These are phyloP conservation scores for Phialophora chinensis DNA, from an alignment of 2,329 filamentous ascomycete genomes.

Conservation along the genomic window DNA sequence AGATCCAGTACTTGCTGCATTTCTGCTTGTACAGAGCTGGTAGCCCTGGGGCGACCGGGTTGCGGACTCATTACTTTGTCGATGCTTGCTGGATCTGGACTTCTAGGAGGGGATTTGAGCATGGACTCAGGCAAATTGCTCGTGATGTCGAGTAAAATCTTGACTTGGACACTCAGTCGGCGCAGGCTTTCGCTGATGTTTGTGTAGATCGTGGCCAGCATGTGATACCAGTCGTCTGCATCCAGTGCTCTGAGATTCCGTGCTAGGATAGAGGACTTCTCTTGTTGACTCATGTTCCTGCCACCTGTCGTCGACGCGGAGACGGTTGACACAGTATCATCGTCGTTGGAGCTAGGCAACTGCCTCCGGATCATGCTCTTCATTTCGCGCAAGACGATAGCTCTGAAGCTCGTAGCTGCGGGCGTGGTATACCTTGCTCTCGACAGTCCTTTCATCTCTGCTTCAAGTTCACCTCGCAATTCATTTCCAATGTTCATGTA, in stretches of 20 bases:
- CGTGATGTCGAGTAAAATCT: slow-evolving; percentile 91
- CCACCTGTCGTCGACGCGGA: slow-evolving; percentile 79
- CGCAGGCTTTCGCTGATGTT: slow-evolving; percentile 85
- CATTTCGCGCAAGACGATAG: slow-evolving; percentile 83
- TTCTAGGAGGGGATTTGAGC: slow-evolving; percentile 56
- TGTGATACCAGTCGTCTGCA: slow-evolving; percentile 79
- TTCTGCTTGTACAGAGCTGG: slow-evolving; percentile 58
- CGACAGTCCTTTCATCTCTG: slow-evolving; percentile 78
- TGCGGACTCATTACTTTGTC: slow-evolving; percentile 30
- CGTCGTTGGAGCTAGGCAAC: slow-evolving; percentile 89
- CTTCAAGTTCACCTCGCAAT: slow-evolving; percentile 72
- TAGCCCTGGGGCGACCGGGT: slow-evolving; percentile 31
- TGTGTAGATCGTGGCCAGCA: slow-evolving; percentile 83
- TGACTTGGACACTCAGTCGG: slow-evolving; percentile 86
- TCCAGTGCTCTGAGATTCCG: slow-evolving; percentile 86
- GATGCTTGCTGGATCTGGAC: slow-evolving; percentile 46
- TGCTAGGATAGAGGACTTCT: slow-evolving; percentile 86
- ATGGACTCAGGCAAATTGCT: slow-evolving; percentile 60
- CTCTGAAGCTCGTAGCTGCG: slow-evolving; percentile 83
- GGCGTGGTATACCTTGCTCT: slow-evolving; percentile 78
- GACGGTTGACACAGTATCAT: slow-evolving; percentile 89
- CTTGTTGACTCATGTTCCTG: slow-evolving; percentile 74
- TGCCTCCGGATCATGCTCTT: slow-evolving; percentile 82
- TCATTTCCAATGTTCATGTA: slow-evolving; percentile 77
- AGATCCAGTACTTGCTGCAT: slow-evolving; percentile 68